Conservation (phyloP, 164 flowering plant species). For the Tetracentron sinense region DNA sequence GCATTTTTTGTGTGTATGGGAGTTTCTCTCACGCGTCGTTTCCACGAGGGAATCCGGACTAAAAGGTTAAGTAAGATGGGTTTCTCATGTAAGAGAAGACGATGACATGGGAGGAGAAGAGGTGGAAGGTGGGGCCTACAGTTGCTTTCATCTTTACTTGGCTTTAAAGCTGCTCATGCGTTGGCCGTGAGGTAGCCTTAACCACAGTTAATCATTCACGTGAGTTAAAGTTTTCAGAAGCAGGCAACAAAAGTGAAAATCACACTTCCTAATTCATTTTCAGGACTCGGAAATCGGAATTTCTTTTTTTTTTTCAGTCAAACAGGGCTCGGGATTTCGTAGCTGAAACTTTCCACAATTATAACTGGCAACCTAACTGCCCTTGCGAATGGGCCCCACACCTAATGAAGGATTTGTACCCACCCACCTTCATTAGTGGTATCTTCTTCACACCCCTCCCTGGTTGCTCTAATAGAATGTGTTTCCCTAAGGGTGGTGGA, state of each 20-base stretch:
- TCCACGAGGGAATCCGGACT: no score
- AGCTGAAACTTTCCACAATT: not conserved
- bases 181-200: conserved; percentile 21
- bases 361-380: conserved; percentile 1
- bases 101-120: not conserved
- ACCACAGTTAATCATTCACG: conserved; percentile 1
- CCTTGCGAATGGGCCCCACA: conserved; percentile 2
- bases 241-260: not conserved
- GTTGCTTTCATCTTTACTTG: conserved; percentile 26
- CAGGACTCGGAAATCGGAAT: no score
- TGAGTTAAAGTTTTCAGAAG: not conserved
- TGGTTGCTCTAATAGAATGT: no score
- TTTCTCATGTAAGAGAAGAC: not conserved
- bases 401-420: not conserved
- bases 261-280: no score
- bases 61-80: not conserved
- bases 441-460: no score
- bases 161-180: conserved; percentile 39
- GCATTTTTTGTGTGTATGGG: no score
- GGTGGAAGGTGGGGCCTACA: not conserved
- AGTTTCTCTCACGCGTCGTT: no score
- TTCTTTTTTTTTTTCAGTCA: no score
- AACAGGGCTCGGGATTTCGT: no score
- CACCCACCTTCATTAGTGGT: no score
- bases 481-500: no score